Evolutionary conservation across 2,329 filamentous ascomycete genomes (phyloP).

Genomic region (Neofusicoccum cordaticola): DNA sequence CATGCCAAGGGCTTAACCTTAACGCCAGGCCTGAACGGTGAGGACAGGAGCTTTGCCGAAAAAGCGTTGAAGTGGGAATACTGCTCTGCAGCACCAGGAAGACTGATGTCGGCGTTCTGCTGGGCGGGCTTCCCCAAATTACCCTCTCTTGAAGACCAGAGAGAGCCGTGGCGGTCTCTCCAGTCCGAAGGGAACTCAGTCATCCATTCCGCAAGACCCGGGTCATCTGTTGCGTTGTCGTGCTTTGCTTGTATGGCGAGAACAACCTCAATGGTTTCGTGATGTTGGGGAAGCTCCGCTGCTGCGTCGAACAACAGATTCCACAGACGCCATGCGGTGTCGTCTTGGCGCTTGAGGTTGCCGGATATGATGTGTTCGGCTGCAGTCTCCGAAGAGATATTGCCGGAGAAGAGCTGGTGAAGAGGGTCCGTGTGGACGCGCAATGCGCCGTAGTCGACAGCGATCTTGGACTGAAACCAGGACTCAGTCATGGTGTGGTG

Average conservation of each 20-base stretch:
- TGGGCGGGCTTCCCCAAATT: background rate
- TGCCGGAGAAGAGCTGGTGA: background rate
- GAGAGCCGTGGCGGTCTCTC: background rate
- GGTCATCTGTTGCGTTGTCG: too few species aligned
- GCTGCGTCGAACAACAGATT: background rate
- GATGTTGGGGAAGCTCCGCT: background rate
- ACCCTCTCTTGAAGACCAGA: background rate
- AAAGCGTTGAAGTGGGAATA: background rate
- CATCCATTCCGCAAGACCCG: background rate
- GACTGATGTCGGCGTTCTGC: too few species aligned
- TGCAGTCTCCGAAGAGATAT: background rate
- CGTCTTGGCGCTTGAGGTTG: background rate
- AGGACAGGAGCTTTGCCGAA: background rate
- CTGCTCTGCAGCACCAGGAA: background rate
- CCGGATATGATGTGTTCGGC: background rate
- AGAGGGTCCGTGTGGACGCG: background rate
- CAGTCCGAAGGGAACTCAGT: background rate
- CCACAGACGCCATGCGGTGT: background rate
- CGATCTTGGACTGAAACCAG: background rate
- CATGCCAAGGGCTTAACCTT: background rate
- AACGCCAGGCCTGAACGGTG: background rate
- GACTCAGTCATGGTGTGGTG: background rate
- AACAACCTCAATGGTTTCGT: background rate
- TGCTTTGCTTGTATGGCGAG: background rate
- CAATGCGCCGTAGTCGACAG: background rate